These are phyloP conservation scores for Termitomyces sp. DNA, from an alignment of 768 basidiomycete species.

Conservation along the genomic window DNA sequence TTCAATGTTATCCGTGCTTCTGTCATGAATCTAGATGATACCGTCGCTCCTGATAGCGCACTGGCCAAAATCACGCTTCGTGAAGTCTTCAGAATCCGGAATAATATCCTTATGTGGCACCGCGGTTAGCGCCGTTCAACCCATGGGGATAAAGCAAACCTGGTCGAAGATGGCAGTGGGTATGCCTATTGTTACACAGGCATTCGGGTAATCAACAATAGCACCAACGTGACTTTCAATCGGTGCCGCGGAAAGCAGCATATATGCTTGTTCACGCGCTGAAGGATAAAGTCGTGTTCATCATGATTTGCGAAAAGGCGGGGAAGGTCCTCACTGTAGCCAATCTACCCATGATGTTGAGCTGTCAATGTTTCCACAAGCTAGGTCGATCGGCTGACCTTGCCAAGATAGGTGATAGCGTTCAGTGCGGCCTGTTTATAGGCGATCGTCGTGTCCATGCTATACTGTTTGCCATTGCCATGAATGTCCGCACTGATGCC, in stretches of 20 bases:
- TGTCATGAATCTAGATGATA: conserved; percentile 16
- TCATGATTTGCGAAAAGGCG: neutral
- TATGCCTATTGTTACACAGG: conserved; percentile 68
- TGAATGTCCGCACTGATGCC: conserved; percentile 71
- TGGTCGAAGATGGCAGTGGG: conserved; percentile 77
- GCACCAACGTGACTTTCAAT: conserved; percentile 60
- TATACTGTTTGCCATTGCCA: conserved; percentile 69
- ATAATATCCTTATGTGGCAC: conserved; percentile 49
- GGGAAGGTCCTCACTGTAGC: conserved; percentile 53
- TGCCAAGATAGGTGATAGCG: conserved; percentile 67
- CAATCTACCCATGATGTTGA: conserved; percentile 38
- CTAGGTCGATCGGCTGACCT: conserved; percentile 30
- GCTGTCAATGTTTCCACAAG: neutral
- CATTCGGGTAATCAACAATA: conserved; percentile 72
- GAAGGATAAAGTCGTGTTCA: neutral
- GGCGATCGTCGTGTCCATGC: conserved; percentile 77
- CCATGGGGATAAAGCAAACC: conserved; percentile 28
- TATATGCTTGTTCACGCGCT: conserved; percentile 76
- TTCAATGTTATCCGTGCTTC: neutral
- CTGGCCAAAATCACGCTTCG: conserved; percentile 55
- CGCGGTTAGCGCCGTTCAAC: neutral
- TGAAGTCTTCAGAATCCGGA: conserved; percentile 57
- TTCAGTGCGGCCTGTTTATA: conserved; percentile 80
- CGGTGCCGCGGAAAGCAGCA: conserved; percentile 62
- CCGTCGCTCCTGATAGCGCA: conserved; percentile 66